Evolutionary conservation across 202 grass and related monocot genomes (phyloP), one percentile per base, ranked within the genome.

Genomic region (Eragrostis tef): DNA sequence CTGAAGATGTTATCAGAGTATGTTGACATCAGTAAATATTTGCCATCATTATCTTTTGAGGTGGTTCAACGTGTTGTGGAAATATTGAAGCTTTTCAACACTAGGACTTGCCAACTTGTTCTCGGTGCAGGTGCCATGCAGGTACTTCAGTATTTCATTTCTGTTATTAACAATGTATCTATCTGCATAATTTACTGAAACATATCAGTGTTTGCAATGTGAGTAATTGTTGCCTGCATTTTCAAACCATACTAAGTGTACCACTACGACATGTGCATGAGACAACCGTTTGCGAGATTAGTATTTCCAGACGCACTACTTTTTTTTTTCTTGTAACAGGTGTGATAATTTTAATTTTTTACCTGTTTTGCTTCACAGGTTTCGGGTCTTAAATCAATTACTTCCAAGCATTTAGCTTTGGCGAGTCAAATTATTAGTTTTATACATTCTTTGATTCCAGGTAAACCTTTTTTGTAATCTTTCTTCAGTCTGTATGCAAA

Each of bases 61-160:
- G 90, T 95, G 41, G 96, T 99, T 70, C 96, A 99, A 58, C 92
- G 96, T 87, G 93, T 93, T 73, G 93, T 96, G 51, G 96, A 96
- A 83, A 90, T 99, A 87, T 79, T 96, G 84, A 99, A 99, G 81
- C 89, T 93, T 91, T 99, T 99, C 70, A 99, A 99, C 71, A 95
- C 83, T 54, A 88, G 93, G 78, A 93, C 96, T 27, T 99, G 96
- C 85, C 96, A 99, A 62, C 89, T 99, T 85, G 93, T 99, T 81
- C 96, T 99, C 71, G 96, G 96, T 39, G 96, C 96, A 58, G 96
- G 96, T 50, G 96, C 96, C 21, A 99, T 99, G 96, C 96, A 99
- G 96, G 96, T 99, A 91, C 31, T 64, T 14, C 31, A 64, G 75
- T 63, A 63, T 5, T 17, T 27, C 6, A 21, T 80, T 81, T 68